phyloP scores from a whole-genome alignment of 257 asterid genomes.

The Fraxinus quadrangulata region DNA sequence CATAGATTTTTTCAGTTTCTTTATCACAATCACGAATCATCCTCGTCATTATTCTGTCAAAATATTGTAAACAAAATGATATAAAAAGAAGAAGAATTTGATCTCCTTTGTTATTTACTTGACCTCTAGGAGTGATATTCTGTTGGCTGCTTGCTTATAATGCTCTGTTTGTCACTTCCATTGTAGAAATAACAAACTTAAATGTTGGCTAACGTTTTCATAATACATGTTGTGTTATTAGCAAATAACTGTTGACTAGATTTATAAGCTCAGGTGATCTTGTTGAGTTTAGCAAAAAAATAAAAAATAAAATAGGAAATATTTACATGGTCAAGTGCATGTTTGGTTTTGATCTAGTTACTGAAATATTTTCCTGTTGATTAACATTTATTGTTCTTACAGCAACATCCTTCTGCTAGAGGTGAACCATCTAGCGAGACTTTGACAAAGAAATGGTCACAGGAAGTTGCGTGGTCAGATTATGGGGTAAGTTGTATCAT shows the following conservation, averaged over 20 bases:
- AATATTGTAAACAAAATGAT: background rate
- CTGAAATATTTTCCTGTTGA: slow-evolving; percentile 4
- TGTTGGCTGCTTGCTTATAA: slow-evolving; percentile 1
- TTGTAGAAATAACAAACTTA: background rate
- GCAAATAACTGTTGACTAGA: background rate
- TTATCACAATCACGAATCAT: slow-evolving; percentile 1
- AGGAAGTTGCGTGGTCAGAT: slow-evolving; percentile 56
- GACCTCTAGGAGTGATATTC: background rate
- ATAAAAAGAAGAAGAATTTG: slow-evolving; percentile 7
- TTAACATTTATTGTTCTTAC: slow-evolving; percentile 32
- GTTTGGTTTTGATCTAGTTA: slow-evolving; percentile 9
- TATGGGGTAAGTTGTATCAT: slow-evolving; percentile 61
- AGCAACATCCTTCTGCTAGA: slow-evolving; percentile 67
- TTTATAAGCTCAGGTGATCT: background rate
- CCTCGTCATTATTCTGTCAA: slow-evolving; percentile 1
- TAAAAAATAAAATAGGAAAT: background rate
- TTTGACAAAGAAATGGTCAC: slow-evolving; percentile 65
- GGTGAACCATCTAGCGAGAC: slow-evolving; percentile 67
- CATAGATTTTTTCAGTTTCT: background rate
- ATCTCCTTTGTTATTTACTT: background rate
- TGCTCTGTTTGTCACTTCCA: background rate
- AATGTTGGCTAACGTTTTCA: background rate
- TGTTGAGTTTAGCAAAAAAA: background rate
- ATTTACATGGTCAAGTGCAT: slow-evolving; percentile 1
- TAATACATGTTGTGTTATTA: background rate